Conservation (phyloP, 164 flowering plant genomes). For the Houttuynia cordata region DNA sequence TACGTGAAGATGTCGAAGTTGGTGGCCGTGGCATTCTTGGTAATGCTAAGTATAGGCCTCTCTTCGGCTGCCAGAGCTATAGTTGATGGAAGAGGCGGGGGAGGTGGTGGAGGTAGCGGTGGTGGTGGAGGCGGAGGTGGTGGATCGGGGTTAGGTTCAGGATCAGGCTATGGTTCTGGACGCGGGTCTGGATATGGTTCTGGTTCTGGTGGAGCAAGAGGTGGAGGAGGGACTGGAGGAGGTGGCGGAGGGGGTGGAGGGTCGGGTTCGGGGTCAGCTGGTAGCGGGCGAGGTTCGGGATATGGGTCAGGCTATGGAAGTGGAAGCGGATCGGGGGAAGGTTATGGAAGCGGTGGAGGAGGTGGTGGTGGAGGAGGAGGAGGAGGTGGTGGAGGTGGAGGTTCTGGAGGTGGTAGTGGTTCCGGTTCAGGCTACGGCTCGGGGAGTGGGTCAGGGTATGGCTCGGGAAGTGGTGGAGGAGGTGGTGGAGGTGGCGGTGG, state of each 20-base stretch:
- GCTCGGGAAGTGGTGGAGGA: neutral
- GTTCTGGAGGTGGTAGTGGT: slow-evolving; percentile 16
- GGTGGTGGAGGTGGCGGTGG: slow-evolving; percentile 9
- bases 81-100: neutral
- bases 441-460: neutral
- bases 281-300: neutral
- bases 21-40: neutral
- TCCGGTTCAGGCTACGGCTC: neutral
- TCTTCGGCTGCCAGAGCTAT: neutral
- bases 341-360: neutral
- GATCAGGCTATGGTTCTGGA: slow-evolving; percentile 4
- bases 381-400: slow-evolving; percentile 14
- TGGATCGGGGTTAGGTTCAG: neutral
- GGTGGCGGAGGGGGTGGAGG: slow-evolving; percentile 1
- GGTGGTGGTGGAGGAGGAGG: neutral
- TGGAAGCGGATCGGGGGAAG: neutral
- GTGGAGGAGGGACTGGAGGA: neutral
- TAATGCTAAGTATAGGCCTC: neutral
- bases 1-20: neutral
- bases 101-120: neutral
- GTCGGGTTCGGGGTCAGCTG: neutral
- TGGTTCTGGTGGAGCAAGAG: neutral
- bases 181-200: neutral
- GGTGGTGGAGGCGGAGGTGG: neutral
- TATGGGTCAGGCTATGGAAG: neutral